Percentiles rank a stretch among this genome's conserved stretches.
phyloP scores from a whole-genome alignment of 495 filamentous ascomycete species.

The Aspergillus panamensis region DNA sequence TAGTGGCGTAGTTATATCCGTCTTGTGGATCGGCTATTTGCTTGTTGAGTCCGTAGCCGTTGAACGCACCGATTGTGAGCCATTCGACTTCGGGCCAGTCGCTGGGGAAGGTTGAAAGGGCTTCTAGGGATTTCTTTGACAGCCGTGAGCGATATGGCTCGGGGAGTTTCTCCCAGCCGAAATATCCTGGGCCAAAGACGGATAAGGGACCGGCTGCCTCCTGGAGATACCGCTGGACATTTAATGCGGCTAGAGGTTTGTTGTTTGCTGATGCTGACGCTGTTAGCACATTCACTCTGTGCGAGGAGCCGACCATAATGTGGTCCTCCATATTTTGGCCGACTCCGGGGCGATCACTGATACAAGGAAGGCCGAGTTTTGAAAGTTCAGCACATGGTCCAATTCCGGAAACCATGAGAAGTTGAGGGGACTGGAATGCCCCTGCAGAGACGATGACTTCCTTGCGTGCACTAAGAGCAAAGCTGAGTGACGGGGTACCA shows the following conservation, averaged over 20 bases:
- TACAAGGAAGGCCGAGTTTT: constrained; percentile 35
- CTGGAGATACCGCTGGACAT: constrained; percentile 18
- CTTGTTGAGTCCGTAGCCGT: constrained; percentile 25
- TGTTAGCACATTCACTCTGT: constrained; percentile 27
- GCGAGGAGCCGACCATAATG: constrained; percentile 24
- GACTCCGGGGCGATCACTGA: constrained; percentile 44
- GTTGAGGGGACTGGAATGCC: constrained; percentile 44
- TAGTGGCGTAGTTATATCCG: constrained; percentile 42
- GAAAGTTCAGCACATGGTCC: constrained; percentile 38
- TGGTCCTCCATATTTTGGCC: constrained; percentile 50
- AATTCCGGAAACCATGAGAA: constrained; percentile 50
- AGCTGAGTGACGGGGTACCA: constrained; percentile 32
- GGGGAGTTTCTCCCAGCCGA: constrained; percentile 48
- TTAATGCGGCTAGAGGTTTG: constrained; percentile 8
- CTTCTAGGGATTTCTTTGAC: constrained; percentile 3
- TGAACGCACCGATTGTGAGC: neutral
- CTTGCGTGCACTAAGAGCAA: constrained; percentile 41
- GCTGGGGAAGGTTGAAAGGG: constrained; percentile 35
- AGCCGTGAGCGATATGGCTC: constrained; percentile 19
- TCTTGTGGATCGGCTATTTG: constrained; percentile 25
- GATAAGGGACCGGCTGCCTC: constrained; percentile 20
- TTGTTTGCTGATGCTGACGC: constrained; percentile 16
- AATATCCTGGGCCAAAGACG: constrained; percentile 20
- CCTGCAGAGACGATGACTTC: constrained; percentile 59
- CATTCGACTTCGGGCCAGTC: constrained; percentile 60